Base-by-base conservation (phyloP, 225 moss, liverwort and hornwort species). In the Polytrichum formosum region DNA sequence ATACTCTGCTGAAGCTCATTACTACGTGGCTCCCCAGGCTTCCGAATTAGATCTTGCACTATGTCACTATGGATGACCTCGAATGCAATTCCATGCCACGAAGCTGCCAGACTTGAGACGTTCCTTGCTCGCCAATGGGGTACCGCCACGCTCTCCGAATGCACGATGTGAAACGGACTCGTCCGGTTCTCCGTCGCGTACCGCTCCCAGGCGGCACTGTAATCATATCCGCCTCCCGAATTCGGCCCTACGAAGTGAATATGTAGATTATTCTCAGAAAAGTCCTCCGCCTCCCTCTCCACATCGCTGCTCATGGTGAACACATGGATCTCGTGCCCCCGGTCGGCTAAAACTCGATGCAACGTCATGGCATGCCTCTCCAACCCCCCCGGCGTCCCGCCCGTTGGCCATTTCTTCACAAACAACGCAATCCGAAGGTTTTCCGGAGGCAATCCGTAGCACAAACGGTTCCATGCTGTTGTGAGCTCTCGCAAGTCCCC, bases 71-170 rank as follows among this genome's bases (percentile, higher is more conserved):
- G 98, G 70, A 98, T 90, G 64, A 89, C 85, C 70, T 98, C 98
- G 35, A 83, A 98, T 2, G 92, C 92, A 65, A 98, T 98, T n/a
- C 98, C 98, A 75, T 98, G 98, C 98, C 98, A 98, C 17, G 98
- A 98, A 18, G 94, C 98, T 8, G 92, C 94, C 71, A 94, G 31
- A n/a, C 82, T 85, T 17, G 73, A 58, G 28, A 92, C 70, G 0
- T 78, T 85, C 53, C 73, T 71, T 19, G 94, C 98, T 56, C 85
- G 72, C 94, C 92, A 98, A 54, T 98, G 92, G 6, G 98, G 94
- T 26, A 98, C 78, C 8, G 94, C 98, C 7, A 98, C 98, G 29
- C 94, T 92, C 75, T 98, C 98, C 1, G 98, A 88, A 61, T 98
- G 98, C 79, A 98, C 92, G 7, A 92, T 75, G 67, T 98, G 88